Conservation (phyloP, 2,329 filamentous ascomycete genomes). For the Cladosporium sphaerospermum region DNA sequence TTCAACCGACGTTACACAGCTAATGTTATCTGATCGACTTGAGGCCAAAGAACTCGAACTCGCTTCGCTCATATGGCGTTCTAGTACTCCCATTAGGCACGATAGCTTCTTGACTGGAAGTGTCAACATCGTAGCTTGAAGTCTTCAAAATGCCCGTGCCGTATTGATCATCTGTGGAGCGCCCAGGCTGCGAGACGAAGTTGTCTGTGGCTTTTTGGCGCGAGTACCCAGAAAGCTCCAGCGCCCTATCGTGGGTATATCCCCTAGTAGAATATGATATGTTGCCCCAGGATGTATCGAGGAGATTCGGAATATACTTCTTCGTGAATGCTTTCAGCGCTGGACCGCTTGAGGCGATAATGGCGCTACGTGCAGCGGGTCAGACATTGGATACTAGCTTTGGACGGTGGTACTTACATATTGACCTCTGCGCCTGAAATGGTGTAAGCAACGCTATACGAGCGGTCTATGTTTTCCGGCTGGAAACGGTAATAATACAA, state of each 20-base stretch:
- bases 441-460: conserved; percentile 33
- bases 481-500: not conserved
- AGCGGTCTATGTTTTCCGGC: conserved; percentile 23
- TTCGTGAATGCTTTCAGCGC: conserved; percentile 44
- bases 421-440: conserved; percentile 36
- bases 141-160: not conserved
- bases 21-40: too few relatives aligned
- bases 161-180: not conserved
- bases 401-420: conserved; percentile 14
- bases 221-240: not conserved
- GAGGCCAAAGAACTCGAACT: too few relatives aligned
- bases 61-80: not conserved
- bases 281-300: conserved; percentile 7
- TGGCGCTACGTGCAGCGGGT: conserved; percentile 27
- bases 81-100: not conserved
- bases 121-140: not conserved
- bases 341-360: conserved; percentile 49
- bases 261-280: not conserved
- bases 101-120: not conserved
- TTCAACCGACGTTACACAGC: too few relatives aligned
- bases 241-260: not conserved
- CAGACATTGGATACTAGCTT: not conserved
- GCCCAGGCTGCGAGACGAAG: not conserved
- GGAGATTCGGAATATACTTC: conserved; percentile 27
- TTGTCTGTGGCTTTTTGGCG: not conserved